phyloP scores from a whole-genome alignment of 2,329 filamentous ascomycete genomes.

The Thielaviopsis euricoi region DNA sequence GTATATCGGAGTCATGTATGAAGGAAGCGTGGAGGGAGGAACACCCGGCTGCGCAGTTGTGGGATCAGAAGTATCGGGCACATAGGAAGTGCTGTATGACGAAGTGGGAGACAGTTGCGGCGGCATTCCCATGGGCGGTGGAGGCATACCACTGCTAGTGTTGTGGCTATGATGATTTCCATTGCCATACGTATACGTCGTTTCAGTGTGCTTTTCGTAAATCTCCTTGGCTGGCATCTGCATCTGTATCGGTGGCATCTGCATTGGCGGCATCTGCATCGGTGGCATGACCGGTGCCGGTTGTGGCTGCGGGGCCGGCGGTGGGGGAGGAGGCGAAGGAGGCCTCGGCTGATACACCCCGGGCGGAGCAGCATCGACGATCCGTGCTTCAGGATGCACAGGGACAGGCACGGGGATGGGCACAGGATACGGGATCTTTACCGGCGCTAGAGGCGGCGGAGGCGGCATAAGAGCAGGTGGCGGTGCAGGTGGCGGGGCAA shows the following conservation, averaged over 20 bases:
- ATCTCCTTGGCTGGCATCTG: not conserved
- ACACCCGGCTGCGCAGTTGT: not conserved
- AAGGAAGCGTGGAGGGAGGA: not conserved
- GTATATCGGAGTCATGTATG: not conserved
- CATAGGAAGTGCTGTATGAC: not conserved
- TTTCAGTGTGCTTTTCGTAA: not conserved
- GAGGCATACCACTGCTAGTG: not conserved
- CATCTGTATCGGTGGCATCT: not conserved
- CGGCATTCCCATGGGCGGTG: not conserved
- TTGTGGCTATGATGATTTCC: not conserved
- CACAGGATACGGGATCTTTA: conserved; percentile 7
- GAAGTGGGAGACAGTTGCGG: not conserved
- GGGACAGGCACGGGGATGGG: conserved; percentile 5
- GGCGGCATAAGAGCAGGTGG: not conserved
- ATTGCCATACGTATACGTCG: not conserved
- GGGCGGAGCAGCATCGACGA: conserved; percentile 4
- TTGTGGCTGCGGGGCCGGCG: not conserved
- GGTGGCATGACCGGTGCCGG: too few species aligned
- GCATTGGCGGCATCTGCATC: too few species aligned
- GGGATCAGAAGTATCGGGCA: not conserved
- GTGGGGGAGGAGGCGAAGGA: too few species aligned
- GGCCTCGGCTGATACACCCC: not conserved
- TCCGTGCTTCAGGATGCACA: conserved; percentile 6
- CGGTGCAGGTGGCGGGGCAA: not conserved
- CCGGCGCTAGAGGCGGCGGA: not conserved